These are phyloP conservation scores for Sphagnum fallax DNA, from an alignment of 228 moss, liverwort and hornwort species.

Conservation along the genomic window DNA sequence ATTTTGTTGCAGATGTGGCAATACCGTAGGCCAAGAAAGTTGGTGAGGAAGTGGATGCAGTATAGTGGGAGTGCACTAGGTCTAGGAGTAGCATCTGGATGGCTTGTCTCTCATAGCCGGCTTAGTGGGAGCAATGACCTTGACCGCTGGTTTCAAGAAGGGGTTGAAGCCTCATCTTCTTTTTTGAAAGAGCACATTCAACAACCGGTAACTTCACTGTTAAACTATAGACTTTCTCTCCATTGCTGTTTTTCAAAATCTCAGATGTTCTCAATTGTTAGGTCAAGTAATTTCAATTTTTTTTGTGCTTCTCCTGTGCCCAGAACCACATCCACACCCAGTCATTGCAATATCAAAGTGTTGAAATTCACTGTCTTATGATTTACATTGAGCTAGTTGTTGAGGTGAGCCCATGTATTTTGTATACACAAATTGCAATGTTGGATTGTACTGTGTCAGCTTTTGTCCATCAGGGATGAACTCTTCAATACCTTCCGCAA, in stretches of 20 bases:
- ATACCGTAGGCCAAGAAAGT: slow-evolving; percentile 62
- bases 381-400: not conserved
- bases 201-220: slow-evolving; percentile 55
- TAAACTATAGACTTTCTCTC: no score
- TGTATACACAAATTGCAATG: not conserved
- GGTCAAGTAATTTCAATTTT: no score
- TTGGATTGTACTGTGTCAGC: slow-evolving; percentile 32
- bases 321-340: no score
- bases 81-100: slow-evolving; percentile 50
- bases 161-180: slow-evolving; percentile 40
- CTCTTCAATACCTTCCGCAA: slow-evolving; percentile 91
- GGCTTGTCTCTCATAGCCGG: slow-evolving; percentile 78
- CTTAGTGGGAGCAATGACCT: slow-evolving; percentile 83
- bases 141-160: slow-evolving; percentile 66
- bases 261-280: no score
- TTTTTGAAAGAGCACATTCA: slow-evolving; percentile 77
- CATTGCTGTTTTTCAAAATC: no score
- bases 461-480: slow-evolving; percentile 84
- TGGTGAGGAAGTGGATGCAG: slow-evolving; percentile 68
- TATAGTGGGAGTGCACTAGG: slow-evolving; percentile 66
- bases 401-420: not conserved
- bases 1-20: slow-evolving; percentile 46
- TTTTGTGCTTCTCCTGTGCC: no score
- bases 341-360: no score
- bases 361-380: not conserved